Conservation (phyloP, 2,329 filamentous ascomycete genomes). For the Phymatotrichopsis omnivora region DNA sequence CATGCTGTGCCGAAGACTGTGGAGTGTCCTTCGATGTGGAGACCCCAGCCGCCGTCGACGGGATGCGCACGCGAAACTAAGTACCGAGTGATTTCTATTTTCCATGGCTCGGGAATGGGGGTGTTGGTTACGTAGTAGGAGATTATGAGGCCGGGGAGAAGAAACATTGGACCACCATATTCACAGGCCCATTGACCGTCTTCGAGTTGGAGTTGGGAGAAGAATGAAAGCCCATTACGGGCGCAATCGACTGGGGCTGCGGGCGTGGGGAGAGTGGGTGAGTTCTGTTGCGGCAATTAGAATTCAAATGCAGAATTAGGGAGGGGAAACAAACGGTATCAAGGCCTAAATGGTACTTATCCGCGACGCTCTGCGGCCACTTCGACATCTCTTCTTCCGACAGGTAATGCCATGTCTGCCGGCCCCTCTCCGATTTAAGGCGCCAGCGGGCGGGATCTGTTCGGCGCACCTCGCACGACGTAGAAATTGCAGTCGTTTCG, state of each 20-base stretch:
- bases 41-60: slow-evolving; percentile 89
- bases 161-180: slow-evolving; percentile 95
- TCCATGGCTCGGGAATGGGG: slow-evolving; percentile 67
- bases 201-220: slow-evolving; percentile 76
- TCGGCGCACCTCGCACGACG: slow-evolving; percentile 4
- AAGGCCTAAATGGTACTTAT: slow-evolving; percentile 78
- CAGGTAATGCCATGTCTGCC: slow-evolving; percentile 92
- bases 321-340: slow-evolving; percentile 50
- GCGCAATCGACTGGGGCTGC: slow-evolving; percentile 67
- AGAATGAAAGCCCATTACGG: slow-evolving; percentile 75
- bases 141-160: slow-evolving; percentile 75
- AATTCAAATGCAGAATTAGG: background rate
- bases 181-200: slow-evolving; percentile 95
- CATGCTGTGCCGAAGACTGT: slow-evolving; percentile 81
- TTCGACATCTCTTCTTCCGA: slow-evolving; percentile 56
- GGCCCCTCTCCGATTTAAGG: slow-evolving; percentile 67
- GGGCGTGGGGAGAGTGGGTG: slow-evolving; percentile 60
- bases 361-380: slow-evolving; percentile 82
- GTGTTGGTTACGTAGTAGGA: slow-evolving; percentile 84
- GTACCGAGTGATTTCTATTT: slow-evolving; percentile 86
- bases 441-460: slow-evolving; percentile 82
- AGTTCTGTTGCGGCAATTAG: slow-evolving; percentile 44
- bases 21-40: slow-evolving; percentile 90
- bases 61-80: slow-evolving; percentile 74
- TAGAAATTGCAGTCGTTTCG: too few relatives aligned